These are phyloP conservation scores for Erythrophleum fordii DNA, from an alignment of 306 rosid species.

Conservation along the genomic window DNA sequence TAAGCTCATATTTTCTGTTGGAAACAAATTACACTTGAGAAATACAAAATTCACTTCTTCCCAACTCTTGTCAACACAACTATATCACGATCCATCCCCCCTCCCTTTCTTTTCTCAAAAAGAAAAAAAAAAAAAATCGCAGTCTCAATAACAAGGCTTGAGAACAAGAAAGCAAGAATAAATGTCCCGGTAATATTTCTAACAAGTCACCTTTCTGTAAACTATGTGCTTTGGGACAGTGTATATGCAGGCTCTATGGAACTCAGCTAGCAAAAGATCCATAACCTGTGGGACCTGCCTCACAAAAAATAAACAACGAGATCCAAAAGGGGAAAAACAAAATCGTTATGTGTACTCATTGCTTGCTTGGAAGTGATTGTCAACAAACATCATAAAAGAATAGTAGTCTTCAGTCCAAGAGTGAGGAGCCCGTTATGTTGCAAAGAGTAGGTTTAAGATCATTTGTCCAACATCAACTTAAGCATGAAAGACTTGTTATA, in stretches of 20 bases:
- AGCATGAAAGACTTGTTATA: neutral
- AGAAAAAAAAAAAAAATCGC: too few relatives aligned
- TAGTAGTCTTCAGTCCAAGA: neutral
- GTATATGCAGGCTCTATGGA: conserved; percentile 80
- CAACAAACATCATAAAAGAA: conserved; percentile 11
- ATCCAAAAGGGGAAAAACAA: conserved; percentile 26
- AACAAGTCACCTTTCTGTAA: conserved; percentile 60
- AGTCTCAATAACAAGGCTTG: conserved; percentile 3
- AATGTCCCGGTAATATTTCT: conserved; percentile 28
- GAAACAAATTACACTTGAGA: conserved; percentile 10
- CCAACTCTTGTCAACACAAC: neutral
- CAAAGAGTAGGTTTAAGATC: neutral
- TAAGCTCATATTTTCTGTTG: conserved; percentile 17
- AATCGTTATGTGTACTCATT: conserved; percentile 2
- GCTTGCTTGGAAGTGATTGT: conserved; percentile 11
- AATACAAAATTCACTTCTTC: neutral
- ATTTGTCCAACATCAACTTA: neutral
- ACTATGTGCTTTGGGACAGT: conserved; percentile 85
- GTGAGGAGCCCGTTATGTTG: neutral
- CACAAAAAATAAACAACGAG: conserved; percentile 31
- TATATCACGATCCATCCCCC: neutral
- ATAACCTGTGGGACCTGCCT: conserved; percentile 70
- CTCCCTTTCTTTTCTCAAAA: neutral
- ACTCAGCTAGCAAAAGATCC: conserved; percentile 91
- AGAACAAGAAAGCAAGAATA: conserved; percentile 31